These are phyloP conservation scores for Diaporthe humulicola DNA, from an alignment of 2,329 filamentous ascomycete species.

Conservation along the genomic window DNA sequence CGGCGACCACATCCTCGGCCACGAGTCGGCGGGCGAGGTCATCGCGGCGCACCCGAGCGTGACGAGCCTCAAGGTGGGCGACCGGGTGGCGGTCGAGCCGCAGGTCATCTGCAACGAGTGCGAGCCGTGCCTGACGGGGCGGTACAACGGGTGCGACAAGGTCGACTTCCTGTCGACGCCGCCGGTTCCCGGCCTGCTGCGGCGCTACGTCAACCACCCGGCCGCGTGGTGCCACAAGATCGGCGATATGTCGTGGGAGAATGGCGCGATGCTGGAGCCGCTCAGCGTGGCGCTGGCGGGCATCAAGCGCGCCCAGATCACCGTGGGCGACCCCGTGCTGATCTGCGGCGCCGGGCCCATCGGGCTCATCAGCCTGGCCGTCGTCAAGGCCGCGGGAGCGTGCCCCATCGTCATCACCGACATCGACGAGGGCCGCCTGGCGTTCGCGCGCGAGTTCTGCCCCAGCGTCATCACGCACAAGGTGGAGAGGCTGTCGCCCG, in stretches of 20 bases:
- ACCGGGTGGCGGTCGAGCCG: conserved; percentile 93
- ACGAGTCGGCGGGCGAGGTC: conserved; percentile 90
- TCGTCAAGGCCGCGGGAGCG: conserved; percentile 87
- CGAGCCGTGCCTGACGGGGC: conserved; percentile 90
- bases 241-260: conserved; percentile 89
- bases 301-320: conserved; percentile 84
- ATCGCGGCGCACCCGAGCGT: conserved; percentile 87
- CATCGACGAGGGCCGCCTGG: conserved; percentile 87
- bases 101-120: conserved; percentile 93
- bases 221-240: conserved; percentile 98
- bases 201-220: conserved; percentile 95
- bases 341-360: conserved; percentile 96
- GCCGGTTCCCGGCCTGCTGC: conserved; percentile 86
- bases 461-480: conserved; percentile 86
- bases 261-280: conserved; percentile 91
- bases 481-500: conserved; percentile 74
- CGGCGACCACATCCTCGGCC: conserved; percentile 90
- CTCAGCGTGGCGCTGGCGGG: conserved; percentile 90
- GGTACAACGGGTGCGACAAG: conserved; percentile 93
- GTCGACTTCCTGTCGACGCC: conserved; percentile 93
- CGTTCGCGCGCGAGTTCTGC: conserved; percentile 86
- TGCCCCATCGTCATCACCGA: conserved; percentile 94
- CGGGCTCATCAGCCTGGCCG: conserved; percentile 88
- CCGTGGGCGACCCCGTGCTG: conserved; percentile 87
- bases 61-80: conserved; percentile 81